Evolutionary conservation across 2,329 filamentous ascomycete genomes (phyloP).

Genomic region (Botrytis aclada): DNA sequence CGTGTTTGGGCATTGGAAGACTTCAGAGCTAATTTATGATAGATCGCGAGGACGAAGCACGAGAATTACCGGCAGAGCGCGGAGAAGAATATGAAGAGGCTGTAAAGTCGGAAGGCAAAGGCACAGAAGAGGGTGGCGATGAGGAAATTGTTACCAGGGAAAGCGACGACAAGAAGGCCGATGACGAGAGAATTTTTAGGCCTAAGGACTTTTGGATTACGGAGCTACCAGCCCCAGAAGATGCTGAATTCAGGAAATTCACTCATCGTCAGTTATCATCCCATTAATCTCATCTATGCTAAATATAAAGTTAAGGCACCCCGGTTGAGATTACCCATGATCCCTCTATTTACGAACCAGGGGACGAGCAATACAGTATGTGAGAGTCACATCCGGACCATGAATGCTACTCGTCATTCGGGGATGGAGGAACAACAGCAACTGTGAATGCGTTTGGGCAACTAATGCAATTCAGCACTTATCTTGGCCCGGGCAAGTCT

Average conservation of each 20-base stretch:
- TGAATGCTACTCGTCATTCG: not conserved
- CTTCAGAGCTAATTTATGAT: not conserved
- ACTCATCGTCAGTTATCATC: not conserved
- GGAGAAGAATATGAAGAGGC: not conserved
- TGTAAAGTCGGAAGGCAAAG: not conserved
- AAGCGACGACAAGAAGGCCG: too few relatives aligned
- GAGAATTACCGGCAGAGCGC: not conserved
- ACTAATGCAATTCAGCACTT: not conserved
- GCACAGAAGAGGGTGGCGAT: too few relatives aligned
- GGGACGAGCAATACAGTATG: not conserved
- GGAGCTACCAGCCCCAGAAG: not conserved
- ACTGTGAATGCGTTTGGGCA: not conserved
- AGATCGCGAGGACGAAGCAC: not conserved
- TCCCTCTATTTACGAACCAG: not conserved
- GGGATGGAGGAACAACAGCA: not conserved
- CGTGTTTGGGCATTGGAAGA: not conserved
- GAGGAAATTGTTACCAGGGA: too few relatives aligned
- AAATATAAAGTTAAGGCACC: not conserved
- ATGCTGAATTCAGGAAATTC: not conserved
- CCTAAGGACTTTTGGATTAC: not conserved
- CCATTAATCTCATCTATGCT: not conserved
- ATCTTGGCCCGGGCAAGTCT: not conserved
- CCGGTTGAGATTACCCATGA: not conserved
- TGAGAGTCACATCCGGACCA: not conserved
- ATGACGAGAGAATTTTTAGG: not conserved